A percentile compares a stretch with the other conserved stretches of the same genome.
phyloP scores from a whole-genome alignment of 495 filamentous ascomycete species.

The Penicillium manginii region DNA sequence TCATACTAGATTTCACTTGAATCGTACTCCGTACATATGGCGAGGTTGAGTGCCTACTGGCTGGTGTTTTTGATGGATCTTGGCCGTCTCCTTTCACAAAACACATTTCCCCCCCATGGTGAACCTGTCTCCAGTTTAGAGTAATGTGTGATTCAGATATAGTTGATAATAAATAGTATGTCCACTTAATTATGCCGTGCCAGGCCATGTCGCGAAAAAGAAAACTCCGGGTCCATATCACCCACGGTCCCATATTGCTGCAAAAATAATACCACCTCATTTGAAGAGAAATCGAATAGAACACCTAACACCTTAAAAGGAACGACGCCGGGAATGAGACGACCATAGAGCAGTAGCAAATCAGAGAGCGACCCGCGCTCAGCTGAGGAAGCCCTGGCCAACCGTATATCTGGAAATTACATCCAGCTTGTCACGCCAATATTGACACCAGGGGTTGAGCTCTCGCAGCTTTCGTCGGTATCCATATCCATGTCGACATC shows the following conservation, averaged over 20 bases:
- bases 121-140: no score
- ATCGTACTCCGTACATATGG: no score
- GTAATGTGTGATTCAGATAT: conserved; percentile 9
- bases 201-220: not conserved
- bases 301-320: not conserved
- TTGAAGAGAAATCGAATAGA: not conserved
- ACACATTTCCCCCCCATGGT: not conserved
- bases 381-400: not conserved
- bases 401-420: conserved; percentile 14
- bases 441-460: conserved; percentile 20
- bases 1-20: no score
- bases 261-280: not conserved
- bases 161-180: not conserved
- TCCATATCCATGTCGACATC: conserved; percentile 48
- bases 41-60: no score
- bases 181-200: not conserved
- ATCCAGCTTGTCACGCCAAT: conserved; percentile 30
- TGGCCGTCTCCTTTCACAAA: not conserved
- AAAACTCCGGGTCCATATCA: not conserved
- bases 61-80: no score
- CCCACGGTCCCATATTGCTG: not conserved
- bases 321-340: not conserved
- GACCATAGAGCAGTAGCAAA: not conserved
- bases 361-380: conserved; percentile 20
- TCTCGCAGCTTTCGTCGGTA: conserved; percentile 45